Evolutionary conservation across 2,329 filamentous ascomycete genomes (phyloP), one percentile per base, ranked within the genome.

Genomic region (Fusarium poae): DNA sequence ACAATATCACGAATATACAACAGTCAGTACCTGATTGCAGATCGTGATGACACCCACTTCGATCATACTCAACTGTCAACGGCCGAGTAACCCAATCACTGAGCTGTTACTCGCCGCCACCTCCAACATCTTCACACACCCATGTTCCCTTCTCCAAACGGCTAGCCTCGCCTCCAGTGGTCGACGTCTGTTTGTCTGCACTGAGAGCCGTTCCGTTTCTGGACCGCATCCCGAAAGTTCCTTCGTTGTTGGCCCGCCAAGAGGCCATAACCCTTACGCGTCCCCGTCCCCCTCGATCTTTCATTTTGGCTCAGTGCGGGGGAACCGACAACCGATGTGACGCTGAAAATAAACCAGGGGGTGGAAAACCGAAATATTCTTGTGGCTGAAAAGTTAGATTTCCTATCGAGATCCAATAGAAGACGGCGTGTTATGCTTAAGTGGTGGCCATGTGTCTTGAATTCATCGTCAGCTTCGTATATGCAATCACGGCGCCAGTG

Each of bases 121-220:
- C 32, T 27, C 32, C 18, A 45, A 29, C 7, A 4, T 20, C 12
- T 13, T 27, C 35, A 29, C 46, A 29, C 46, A 50, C 32, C 46
- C 23, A 50, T 13, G 32, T 37, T 50, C 8, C 21, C 46, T 50
- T 39, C 48, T 39, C 32, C 48, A 50, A 39, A 7, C 10, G 48
- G 48, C 48, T 50, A 50, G 48, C 23, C 34, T 37, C 18, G 7
- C 48, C 23, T 21, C 13, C 43, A 32, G 18, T 63, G 60, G 60
- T 63, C 60, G 60, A 63, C 60, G 60, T 63, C 60, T 62, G 46
- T 39, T 57, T 45, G 40, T 32, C 59, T 45, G 43, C 44, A 49
- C 49, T 55, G 25, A 34, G 30, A 30, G 34, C 57, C 57, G 57
- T 42, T 62, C 59, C 57, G 46, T 46, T 62, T 62, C 59, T 55